phyloP scores from a whole-genome alignment of 306 rosid species.

The Prunus armeniaca region DNA sequence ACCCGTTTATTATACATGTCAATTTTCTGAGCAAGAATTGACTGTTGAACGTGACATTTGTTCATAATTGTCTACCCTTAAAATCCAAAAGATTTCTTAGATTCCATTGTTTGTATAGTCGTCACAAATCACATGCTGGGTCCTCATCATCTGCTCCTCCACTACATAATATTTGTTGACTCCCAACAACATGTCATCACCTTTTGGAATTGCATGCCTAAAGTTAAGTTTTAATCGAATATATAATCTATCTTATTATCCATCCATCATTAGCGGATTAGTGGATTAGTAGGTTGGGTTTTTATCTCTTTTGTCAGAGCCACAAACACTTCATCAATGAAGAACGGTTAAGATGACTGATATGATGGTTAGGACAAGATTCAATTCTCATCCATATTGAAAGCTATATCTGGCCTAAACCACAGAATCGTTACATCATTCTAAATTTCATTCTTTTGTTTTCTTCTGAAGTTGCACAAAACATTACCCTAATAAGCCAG shows the following conservation, averaged over 20 bases:
- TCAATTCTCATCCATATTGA: not conserved
- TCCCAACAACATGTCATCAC: not conserved
- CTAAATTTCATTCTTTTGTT: not conserved
- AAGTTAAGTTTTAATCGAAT: not conserved
- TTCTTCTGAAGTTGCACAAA: not conserved
- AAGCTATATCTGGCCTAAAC: not conserved
- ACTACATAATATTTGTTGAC: not conserved
- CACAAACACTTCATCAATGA: not conserved
- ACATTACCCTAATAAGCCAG: too few species aligned
- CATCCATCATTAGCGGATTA: not conserved
- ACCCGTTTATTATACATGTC: conserved; percentile 11
- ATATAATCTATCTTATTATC: not conserved
- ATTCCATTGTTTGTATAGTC: not conserved
- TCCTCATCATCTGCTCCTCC: not conserved
- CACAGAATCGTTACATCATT: not conserved
- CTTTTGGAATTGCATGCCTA: not conserved
- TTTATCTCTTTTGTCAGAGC: not conserved
- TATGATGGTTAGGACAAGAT: not conserved
- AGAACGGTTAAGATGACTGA: conserved; percentile 20
- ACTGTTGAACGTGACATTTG: conserved; percentile 23
- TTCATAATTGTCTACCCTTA: conserved; percentile 4
- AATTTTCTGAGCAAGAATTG: conserved; percentile 11
- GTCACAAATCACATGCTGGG: not conserved
- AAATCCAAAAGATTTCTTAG: conserved; percentile 13
- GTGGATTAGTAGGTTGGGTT: not conserved